A percentile compares a stretch with the other conserved stretches of the same genome.
These are phyloP conservation scores for Lavandula angustifolia DNA, from an alignment of 257 asterid species.

Conservation along the genomic window DNA sequence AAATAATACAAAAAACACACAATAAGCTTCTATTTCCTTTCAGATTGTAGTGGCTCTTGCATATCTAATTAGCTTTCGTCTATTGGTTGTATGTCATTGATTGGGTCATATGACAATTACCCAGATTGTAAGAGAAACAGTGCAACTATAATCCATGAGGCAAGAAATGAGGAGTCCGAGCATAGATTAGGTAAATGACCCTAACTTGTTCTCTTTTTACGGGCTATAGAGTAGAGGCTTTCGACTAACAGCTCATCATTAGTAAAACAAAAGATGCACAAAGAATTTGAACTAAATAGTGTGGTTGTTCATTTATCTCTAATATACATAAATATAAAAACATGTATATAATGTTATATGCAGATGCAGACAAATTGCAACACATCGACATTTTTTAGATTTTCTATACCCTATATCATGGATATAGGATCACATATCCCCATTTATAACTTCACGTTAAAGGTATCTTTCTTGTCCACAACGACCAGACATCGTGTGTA, in stretches of 20 bases:
- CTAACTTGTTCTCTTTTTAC: slow-evolving; percentile 12
- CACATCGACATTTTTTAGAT: not conserved
- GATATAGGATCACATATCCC: slow-evolving; percentile 11
- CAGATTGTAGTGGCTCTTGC: not conserved
- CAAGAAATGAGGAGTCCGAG: slow-evolving; percentile 15
- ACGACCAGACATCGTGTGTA: not conserved
- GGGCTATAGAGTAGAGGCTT: slow-evolving; percentile 34
- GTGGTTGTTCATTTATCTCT: not conserved
- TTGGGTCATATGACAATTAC: slow-evolving; percentile 8
- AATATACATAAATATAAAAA: not conserved
- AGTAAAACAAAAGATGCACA: slow-evolving; percentile 8
- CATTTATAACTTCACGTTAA: slow-evolving; percentile 10
- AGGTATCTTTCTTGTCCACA: slow-evolving; percentile 17
- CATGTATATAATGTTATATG: not conserved
- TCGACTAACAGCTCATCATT: slow-evolving; percentile 29
- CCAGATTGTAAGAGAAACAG: slow-evolving; percentile 21
- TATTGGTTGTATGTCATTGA: slow-evolving; percentile 4
- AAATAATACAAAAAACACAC: slow-evolving; percentile 15
- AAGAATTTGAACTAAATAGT: slow-evolving; percentile 9
- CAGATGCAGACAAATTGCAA: slow-evolving; percentile 8
- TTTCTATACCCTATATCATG: slow-evolving; percentile 9
- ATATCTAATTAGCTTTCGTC: slow-evolving; percentile 22
- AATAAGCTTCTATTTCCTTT: slow-evolving; percentile 9
- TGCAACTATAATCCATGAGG: slow-evolving; percentile 25
- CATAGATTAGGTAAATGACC: slow-evolving; percentile 17